phyloP scores from a whole-genome alignment of 2,329 filamentous ascomycete species.

The Tolypocladium nubicola region DNA sequence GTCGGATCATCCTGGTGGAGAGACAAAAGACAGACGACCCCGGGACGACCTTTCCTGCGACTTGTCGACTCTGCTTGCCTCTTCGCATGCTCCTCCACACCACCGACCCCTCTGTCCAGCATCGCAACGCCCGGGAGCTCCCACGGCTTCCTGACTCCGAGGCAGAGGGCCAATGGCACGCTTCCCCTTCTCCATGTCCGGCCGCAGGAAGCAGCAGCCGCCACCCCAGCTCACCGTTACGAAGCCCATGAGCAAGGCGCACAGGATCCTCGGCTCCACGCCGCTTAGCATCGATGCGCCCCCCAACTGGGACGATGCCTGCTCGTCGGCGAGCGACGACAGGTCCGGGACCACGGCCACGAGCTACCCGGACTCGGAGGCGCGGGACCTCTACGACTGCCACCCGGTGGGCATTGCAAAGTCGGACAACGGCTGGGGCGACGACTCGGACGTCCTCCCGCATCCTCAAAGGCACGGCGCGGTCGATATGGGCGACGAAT shows the following conservation, averaged over 20 bases:
- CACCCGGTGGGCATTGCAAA: slow-evolving; percentile 10
- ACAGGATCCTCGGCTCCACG: slow-evolving; percentile 37
- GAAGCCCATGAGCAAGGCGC: slow-evolving; percentile 38
- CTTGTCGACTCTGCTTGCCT: not conserved
- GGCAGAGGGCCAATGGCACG: slow-evolving; percentile 25
- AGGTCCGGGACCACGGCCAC: slow-evolving; percentile 29
- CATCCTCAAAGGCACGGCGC: slow-evolving; percentile 10
- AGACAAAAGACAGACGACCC: slow-evolving; percentile 1
- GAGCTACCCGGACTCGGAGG: slow-evolving; percentile 12
- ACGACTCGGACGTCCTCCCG: slow-evolving; percentile 37
- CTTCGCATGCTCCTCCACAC: not conserved
- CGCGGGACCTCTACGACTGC: slow-evolving; percentile 6
- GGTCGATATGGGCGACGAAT: slow-evolving; percentile 1
- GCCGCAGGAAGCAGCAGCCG: slow-evolving; percentile 30
- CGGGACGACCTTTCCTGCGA: not conserved
- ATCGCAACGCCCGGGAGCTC: slow-evolving; percentile 3
- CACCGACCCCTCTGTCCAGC: not conserved
- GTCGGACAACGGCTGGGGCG: slow-evolving; percentile 25
- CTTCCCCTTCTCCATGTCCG: slow-evolving; percentile 37
- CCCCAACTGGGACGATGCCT: slow-evolving; percentile 30
- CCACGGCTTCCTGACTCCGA: not conserved
- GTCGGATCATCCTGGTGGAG: not conserved
- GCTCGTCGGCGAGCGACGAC: slow-evolving; percentile 31
- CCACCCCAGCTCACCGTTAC: slow-evolving; percentile 16
- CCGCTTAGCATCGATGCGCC: slow-evolving; percentile 31